Conservation (phyloP, 2,329 filamentous ascomycete species). For the Neonectria neomacrospora region DNA sequence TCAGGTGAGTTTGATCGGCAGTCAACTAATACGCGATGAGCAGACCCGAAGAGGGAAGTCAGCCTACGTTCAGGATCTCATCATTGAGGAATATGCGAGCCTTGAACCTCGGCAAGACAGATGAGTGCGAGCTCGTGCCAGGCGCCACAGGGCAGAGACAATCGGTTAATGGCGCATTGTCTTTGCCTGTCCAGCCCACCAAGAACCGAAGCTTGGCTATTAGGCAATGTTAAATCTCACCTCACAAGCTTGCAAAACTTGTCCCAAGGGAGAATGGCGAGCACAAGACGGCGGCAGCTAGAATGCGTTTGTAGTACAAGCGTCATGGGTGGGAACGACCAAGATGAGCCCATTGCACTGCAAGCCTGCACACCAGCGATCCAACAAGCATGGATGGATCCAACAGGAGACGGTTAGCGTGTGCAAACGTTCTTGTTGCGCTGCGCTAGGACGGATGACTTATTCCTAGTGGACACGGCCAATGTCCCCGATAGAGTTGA, state of each 20-base stretch:
- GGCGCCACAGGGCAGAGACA: background rate
- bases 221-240: conserved; percentile 2
- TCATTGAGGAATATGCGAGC: background rate
- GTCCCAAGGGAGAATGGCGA: conserved; percentile 9
- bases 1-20: background rate
- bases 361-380: conserved; percentile 8
- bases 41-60: background rate
- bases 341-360: conserved; percentile 2
- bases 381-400: conserved; percentile 12
- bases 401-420: conserved; percentile 14
- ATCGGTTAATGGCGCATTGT: background rate
- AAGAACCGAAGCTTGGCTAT: background rate
- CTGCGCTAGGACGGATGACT: conserved; percentile 24
- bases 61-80: background rate
- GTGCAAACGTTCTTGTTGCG: conserved; percentile 19
- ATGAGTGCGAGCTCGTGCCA: background rate
- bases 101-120: background rate
- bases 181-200: no score
- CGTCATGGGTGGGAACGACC: conserved; percentile 8
- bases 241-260: conserved; percentile 3
- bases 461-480: conserved; percentile 31
- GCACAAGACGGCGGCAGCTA: background rate
- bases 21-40: conserved; percentile 15
- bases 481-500: conserved; percentile 33
- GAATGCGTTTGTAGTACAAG: background rate